Base-by-base conservation (phyloP, 2,329 filamentous ascomycete genomes). In the Trichoderma sp. region DNA sequence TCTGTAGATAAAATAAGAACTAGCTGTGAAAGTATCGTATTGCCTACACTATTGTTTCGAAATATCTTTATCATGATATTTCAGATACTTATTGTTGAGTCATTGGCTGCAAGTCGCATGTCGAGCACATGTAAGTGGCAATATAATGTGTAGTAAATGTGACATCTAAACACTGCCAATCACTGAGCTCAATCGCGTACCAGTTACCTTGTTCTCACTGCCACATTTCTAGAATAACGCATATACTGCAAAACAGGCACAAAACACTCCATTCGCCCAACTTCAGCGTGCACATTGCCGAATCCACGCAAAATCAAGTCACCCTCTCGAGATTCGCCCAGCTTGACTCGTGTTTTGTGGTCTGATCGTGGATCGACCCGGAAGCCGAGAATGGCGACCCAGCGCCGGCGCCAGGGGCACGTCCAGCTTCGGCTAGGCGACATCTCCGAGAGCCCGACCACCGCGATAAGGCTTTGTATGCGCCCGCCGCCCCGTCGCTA, bases 361-460 rank as follows among this genome's bases (percentile, higher is more conserved):
- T 66, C 63, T 66, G 63, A 66, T 66, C 53, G 61, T 55, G 47
- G 47, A 55, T 37, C 63, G 57, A 66, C 53, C 53, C 55, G 31
- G 40, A 43, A 57, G 55, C 27, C 55, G 27, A 33, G 31, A 29
- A 35, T 19, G 16, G n/a, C 40, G 10, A 16, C 16, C 40, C 35
- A 60, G 29, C 24, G 21, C 21, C 43, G 62, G 52, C 49, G 40
- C 62, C 62, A 65, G 62, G 62, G 62, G 62, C 53, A 65, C 31
- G 14, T 56, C 62, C 47, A 27, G 19, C 35, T 65, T 56, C 24
- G 49, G 62, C 49, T 65, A 65, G 52, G 53, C 33, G 52, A 21
- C 64, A 47, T 43, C 35, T 62, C 66, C 66, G 66, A 68, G 58
- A 21, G 27, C 37, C 64, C 64, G 64, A 47, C 43, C 7, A 35